phyloP scores from a whole-genome alignment of 2,329 filamentous ascomycete species.

The Ophiostoma novo-ulmi region DNA sequence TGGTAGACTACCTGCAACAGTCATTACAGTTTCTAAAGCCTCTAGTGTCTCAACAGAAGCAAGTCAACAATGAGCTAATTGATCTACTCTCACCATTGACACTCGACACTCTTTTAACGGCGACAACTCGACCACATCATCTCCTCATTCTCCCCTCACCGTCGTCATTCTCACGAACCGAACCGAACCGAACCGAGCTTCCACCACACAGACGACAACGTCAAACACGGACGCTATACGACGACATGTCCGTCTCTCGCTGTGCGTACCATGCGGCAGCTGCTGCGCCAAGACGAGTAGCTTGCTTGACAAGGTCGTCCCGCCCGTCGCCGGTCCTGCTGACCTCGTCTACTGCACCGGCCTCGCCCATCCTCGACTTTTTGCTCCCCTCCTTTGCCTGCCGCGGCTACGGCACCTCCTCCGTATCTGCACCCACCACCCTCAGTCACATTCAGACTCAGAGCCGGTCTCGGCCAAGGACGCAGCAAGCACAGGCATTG shows the following conservation, averaged over 20 bases:
- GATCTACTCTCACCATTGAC: background rate
- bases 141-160: background rate
- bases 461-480: background rate
- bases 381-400: slow-evolving; percentile 35
- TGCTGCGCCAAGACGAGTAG: background rate
- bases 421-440: background rate
- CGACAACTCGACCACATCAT: background rate
- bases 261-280: slow-evolving; percentile 11
- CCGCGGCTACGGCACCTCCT: background rate
- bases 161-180: background rate
- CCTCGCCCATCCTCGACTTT: slow-evolving; percentile 38
- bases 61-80: background rate
- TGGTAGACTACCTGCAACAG: background rate
- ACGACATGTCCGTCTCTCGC: slow-evolving; percentile 4
- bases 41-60: background rate
- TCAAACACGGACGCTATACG: background rate
- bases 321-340: background rate
- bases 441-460: background rate
- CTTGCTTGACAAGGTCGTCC: background rate
- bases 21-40: background rate
- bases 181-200: background rate
- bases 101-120: background rate
- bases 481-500: background rate
- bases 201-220: background rate
- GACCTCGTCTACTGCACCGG: slow-evolving; percentile 22